Evolutionary conservation across 148 eudicot species (phyloP).

Genomic region (Cornus florida): DNA sequence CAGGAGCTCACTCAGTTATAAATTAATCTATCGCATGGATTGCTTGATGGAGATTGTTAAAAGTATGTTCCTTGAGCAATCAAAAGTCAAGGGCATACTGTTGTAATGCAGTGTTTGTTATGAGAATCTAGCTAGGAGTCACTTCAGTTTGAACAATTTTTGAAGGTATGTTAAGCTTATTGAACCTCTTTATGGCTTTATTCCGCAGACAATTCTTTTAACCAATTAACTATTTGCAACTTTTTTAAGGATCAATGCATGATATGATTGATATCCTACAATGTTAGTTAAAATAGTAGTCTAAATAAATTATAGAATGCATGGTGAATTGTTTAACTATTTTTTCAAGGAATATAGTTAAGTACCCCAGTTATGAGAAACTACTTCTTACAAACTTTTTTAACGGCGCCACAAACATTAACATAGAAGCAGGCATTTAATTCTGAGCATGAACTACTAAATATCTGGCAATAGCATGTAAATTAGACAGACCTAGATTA

Average conservation of each 20-base stretch:
- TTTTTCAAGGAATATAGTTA: too few species aligned
- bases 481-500: background rate
- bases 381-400: too few species aligned
- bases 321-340: too few species aligned
- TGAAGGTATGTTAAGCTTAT: conserved; percentile 26
- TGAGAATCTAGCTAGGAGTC: background rate
- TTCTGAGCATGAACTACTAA: background rate
- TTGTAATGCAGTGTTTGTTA: background rate
- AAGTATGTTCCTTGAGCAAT: conserved; percentile 21
- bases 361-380: too few species aligned
- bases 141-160: conserved; percentile 14
- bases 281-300: background rate
- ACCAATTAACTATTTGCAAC: background rate
- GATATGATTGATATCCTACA: background rate
- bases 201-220: conserved; percentile 8
- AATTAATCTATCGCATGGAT: conserved; percentile 22
- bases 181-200: conserved; percentile 1
- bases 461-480: background rate
- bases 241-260: background rate
- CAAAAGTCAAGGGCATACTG: conserved; percentile 17
- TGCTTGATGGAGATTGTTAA: conserved; percentile 12
- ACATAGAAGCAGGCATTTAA: background rate
- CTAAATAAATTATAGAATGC: background rate
- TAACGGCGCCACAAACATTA: background rate
- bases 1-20: conserved; percentile 70